Conservation (phyloP, 1,284 basidiomycete species). For the Exobasidium rhododendri region DNA sequence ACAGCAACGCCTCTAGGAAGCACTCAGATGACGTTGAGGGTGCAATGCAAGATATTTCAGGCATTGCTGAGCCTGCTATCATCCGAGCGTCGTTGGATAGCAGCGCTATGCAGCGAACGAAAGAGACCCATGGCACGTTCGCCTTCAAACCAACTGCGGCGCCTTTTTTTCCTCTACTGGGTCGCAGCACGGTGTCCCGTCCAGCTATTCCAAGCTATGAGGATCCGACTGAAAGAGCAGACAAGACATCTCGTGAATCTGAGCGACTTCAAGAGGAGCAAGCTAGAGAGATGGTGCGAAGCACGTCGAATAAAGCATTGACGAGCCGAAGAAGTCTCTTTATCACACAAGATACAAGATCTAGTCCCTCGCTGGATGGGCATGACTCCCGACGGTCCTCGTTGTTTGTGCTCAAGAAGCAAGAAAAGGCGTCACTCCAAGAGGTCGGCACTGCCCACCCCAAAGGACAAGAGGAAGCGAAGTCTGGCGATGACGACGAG, state of each 20-base stretch:
- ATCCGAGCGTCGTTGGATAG: no score
- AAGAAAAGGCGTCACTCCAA: no score
- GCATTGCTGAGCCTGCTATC: no score
- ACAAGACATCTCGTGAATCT: neutral
- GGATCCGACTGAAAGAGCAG: constrained; percentile 7
- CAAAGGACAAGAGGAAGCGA: neutral
- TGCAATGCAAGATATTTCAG: no score
- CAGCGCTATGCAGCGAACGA: no score
- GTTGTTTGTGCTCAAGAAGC: no score
- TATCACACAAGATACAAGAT: no score
- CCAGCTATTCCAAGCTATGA: constrained; percentile 31
- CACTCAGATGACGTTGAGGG: no score
- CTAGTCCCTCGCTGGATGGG: no score
- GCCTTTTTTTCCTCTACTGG: constrained; percentile 38
- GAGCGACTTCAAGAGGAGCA: neutral
- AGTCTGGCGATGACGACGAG: constrained; percentile 32
- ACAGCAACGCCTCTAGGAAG: no score
- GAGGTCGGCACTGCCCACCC: no score
- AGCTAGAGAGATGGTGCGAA: neutral
- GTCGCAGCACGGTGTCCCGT: constrained; percentile 18
- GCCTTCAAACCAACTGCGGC: constrained; percentile 32
- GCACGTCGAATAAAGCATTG: neutral
- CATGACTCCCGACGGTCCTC: no score
- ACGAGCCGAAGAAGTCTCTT: neutral
- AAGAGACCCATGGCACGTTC: constrained; percentile 3